phyloP scores from a whole-genome alignment of 768 basidiomycete genomes.

The Leccinum truebloodii region DNA sequence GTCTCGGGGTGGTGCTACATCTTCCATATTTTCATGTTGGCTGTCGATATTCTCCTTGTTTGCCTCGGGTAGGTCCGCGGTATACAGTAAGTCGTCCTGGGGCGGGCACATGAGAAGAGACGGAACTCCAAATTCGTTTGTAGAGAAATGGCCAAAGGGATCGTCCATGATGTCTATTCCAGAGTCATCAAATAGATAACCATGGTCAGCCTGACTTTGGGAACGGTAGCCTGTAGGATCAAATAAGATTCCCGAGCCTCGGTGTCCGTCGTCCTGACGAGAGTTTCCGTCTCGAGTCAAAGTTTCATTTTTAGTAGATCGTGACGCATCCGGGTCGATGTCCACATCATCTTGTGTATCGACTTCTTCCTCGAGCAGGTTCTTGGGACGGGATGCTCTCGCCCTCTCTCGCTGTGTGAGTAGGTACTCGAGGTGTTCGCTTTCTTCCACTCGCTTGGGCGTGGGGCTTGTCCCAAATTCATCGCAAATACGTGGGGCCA shows the following conservation, averaged over 20 bases:
- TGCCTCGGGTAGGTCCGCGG: slow-evolving; percentile 1
- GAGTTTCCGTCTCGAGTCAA: background rate
- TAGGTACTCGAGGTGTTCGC: slow-evolving; percentile 19
- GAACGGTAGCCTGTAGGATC: slow-evolving; percentile 1
- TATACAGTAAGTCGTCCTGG: slow-evolving; percentile 8
- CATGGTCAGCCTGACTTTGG: background rate
- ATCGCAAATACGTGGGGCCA: slow-evolving; percentile 21
- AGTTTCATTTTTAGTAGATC: background rate
- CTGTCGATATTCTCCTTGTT: slow-evolving; percentile 18
- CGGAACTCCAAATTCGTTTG: slow-evolving; percentile 8
- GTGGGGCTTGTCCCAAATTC: slow-evolving; percentile 29
- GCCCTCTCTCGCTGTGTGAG: slow-evolving; percentile 29
- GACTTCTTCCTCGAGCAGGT: background rate
- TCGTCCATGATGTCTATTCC: slow-evolving; percentile 18
- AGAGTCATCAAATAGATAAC: slow-evolving; percentile 15
- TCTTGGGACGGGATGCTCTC: slow-evolving; percentile 10
- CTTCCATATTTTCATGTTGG: slow-evolving; percentile 20
- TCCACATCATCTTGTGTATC: background rate
- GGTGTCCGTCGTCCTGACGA: background rate
- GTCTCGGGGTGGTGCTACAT: slow-evolving; percentile 11
- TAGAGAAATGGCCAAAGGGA: background rate
- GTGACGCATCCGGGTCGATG: background rate
- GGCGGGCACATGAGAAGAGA: slow-evolving; percentile 5
- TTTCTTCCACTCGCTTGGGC: slow-evolving; percentile 16
- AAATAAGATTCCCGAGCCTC: background rate